A percentile compares a stretch with the other conserved stretches of the same genome.
phyloP scores from a whole-genome alignment of 352 stramenopile species.

The Phytophthora hibernalis region DNA sequence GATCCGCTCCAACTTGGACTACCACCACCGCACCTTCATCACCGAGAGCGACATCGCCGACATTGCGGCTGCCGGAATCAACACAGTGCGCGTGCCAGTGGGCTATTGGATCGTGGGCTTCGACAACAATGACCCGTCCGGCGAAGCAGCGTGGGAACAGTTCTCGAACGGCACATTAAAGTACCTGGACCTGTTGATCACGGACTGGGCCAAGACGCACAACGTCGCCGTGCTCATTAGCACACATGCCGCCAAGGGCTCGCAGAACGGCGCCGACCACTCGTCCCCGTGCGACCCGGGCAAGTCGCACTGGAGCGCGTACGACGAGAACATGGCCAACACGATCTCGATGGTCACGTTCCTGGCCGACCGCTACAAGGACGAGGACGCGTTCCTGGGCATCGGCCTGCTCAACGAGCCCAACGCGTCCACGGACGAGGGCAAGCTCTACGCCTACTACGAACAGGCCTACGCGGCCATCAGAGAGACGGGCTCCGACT shows the following conservation, averaged over 20 bases:
- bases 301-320: conserved; percentile 56
- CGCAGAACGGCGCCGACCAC: conserved; percentile 83
- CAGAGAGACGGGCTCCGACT: conserved; percentile 62
- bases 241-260: conserved; percentile 77
- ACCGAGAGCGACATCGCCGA: conserved; percentile 68
- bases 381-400: conserved; percentile 72
- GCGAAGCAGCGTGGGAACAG: conserved; percentile 45
- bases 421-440: conserved; percentile 48
- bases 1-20: conserved; percentile 49
- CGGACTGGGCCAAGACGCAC: conserved; percentile 47
- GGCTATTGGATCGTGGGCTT: conserved; percentile 86
- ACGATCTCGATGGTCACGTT: conserved; percentile 56
- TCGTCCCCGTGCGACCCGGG: conserved; percentile 54
- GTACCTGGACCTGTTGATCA: conserved; percentile 59
- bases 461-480: conserved; percentile 70
- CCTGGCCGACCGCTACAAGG: conserved; percentile 67
- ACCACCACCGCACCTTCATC: conserved; percentile 74
- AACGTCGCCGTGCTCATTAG: conserved; percentile 72
- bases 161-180: conserved; percentile 49
- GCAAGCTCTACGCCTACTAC: conserved; percentile 76
- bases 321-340: conserved; percentile 64
- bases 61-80: conserved; percentile 66
- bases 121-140: conserved; percentile 54
- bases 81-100: conserved; percentile 80
- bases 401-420: conserved; percentile 82